Evolutionary conservation across 2,329 filamentous ascomycete genomes (phyloP), one percentile per base, ranked within the genome.

Genomic region (Blastomyces gilchristii): DNA sequence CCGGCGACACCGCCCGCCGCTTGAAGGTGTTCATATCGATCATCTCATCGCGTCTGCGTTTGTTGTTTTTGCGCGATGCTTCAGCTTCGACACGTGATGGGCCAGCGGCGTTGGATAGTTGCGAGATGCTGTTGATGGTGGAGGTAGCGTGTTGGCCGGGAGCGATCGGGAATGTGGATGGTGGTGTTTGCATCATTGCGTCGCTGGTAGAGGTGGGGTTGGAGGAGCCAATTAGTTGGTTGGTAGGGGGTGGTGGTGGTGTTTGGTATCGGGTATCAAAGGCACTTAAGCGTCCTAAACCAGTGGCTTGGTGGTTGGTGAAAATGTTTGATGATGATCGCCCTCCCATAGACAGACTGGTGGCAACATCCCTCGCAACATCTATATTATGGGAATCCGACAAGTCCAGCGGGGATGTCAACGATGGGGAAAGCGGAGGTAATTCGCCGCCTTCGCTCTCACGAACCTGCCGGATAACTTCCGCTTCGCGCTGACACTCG

Each of bases 391-490:
- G 71, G 63, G 64, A 22, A 14, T 62, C 64, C n/a, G 67, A 65
- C n/a, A 67, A 65, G 1, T 82, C 80, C n/a, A 82, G 84, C 47
- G 80, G 74, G 16, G 82, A 79, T 16, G 82, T 79, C 63, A 82
- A 71, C 61, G 80, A 75, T 58, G 81, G 72, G 12, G 76, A 74
- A 67, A 62, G 78, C 70, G 68, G 73, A 73, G 63, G 74, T 16
- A 86, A 77, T 58, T 86, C 85, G 66, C 87, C 83, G 70, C 87
- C 83, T 70, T 97, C 92, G 69, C 88, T 93, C 74, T 97, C 94
- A 52, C 91, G 88, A 37, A 97, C 92, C 75, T 97, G 94, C 60
- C 91, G 89, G 66, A 99, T 91, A 5, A 97, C 94, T 75, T 97
- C 93, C 47, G 93, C 91, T 79, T 99, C 94, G 49, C 91, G 87